phyloP scores from a whole-genome alignment of 129 eudicot genomes.

The Arctium minus region DNA sequence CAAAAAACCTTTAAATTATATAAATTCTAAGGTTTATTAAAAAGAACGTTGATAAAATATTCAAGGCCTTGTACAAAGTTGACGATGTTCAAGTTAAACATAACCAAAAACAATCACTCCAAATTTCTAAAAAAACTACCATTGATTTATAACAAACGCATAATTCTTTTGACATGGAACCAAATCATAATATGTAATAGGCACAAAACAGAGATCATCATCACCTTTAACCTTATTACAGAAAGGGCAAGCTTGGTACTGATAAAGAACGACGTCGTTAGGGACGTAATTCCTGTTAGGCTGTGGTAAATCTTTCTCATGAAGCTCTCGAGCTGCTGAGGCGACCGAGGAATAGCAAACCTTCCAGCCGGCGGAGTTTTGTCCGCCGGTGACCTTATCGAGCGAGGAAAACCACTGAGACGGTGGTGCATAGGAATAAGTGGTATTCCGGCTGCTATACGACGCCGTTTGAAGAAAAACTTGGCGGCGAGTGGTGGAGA shows the following conservation, averaged over 20 bases:
- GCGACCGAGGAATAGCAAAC: constrained; percentile 28
- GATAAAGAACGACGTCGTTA: constrained; percentile 76
- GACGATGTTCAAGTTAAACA: background rate
- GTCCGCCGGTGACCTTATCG: constrained; percentile 7
- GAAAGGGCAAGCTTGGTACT: constrained; percentile 96
- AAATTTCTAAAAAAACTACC: background rate
- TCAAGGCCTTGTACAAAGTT: background rate
- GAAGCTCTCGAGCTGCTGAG: constrained; percentile 43
- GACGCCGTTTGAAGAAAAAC: constrained; percentile 13
- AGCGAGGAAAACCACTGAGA: constrained; percentile 3
- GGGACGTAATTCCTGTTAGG: constrained; percentile 29
- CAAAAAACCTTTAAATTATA: background rate
- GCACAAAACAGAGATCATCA: background rate
- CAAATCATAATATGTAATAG: background rate
- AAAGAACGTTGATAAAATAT: background rate
- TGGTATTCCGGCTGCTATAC: constrained; percentile 1
- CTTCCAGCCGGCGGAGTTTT: background rate
- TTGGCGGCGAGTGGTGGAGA: constrained; percentile 38
- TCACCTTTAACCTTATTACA: constrained; percentile 96
- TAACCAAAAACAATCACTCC: background rate
- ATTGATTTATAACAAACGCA: background rate
- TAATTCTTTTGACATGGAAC: background rate
- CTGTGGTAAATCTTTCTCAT: constrained; percentile 49
- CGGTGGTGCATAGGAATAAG: constrained; percentile 3
- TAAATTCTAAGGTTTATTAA: background rate